phyloP scores from a whole-genome alignment of 2,329 filamentous ascomycete species.

The Clarireedia paspali region DNA sequence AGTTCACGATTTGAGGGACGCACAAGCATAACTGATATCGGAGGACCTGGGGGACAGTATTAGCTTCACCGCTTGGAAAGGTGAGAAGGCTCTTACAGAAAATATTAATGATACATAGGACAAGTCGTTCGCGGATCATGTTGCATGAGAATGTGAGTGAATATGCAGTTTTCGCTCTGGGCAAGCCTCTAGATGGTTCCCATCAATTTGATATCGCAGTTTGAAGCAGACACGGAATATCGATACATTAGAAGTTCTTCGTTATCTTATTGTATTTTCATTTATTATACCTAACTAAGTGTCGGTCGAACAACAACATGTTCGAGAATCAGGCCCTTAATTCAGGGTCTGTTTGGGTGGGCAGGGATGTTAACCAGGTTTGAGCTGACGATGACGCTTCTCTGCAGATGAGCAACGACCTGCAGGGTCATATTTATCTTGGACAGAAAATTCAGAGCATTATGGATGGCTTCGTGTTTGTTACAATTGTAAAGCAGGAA shows the following conservation, averaged over 20 bases:
- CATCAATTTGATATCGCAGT: background rate
- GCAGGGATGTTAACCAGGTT: background rate
- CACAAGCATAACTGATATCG: slow-evolving; percentile 19
- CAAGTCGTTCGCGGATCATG: slow-evolving; percentile 13
- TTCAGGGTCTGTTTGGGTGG: background rate
- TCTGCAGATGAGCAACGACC: background rate
- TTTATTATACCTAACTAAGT: too few relatives aligned
- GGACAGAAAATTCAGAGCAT: too few relatives aligned
- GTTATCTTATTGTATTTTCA: too few relatives aligned
- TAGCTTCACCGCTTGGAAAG: background rate
- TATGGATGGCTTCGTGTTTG: too few relatives aligned
- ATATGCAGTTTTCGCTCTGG: background rate
- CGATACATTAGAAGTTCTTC: too few relatives aligned
- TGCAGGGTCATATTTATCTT: too few relatives aligned
- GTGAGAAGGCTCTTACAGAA: slow-evolving; percentile 15
- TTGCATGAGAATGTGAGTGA: background rate
- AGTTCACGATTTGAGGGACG: background rate
- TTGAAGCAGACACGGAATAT: background rate
- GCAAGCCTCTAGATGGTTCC: background rate
- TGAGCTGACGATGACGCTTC: slow-evolving; percentile 9
- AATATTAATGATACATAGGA: slow-evolving; percentile 17
- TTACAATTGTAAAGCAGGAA: too few relatives aligned
- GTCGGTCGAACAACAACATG: too few relatives aligned
- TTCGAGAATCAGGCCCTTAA: too few relatives aligned
- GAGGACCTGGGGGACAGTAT: slow-evolving; percentile 12